Conservation (phyloP, 2,329 filamentous ascomycete species). For the Aureobasidium sp. region DNA sequence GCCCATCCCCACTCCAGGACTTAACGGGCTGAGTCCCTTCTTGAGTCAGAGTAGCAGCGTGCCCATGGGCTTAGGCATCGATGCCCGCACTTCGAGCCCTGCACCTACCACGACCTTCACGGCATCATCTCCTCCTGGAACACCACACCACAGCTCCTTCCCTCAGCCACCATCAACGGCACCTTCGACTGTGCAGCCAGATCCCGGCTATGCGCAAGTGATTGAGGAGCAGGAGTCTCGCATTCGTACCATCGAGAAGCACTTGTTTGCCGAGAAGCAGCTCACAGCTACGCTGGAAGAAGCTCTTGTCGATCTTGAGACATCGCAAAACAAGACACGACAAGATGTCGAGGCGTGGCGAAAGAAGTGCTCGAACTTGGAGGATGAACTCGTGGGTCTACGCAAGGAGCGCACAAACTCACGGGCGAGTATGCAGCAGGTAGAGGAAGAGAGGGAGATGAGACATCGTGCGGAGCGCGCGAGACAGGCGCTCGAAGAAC, state of each 20-base stretch:
- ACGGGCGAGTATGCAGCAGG: slow-evolving; percentile 69
- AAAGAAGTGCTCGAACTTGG: slow-evolving; percentile 72
- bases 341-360: slow-evolving; percentile 84
- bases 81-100: slow-evolving; percentile 47
- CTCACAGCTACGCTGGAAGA: slow-evolving; percentile 93
- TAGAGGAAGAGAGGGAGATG: slow-evolving; percentile 95
- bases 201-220: slow-evolving; percentile 62
- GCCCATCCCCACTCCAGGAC: slow-evolving; percentile 58
- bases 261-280: slow-evolving; percentile 91
- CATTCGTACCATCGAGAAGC: slow-evolving; percentile 93
- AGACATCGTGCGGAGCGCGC: slow-evolving; percentile 84
- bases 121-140: slow-evolving; percentile 28
- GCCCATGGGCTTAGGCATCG: slow-evolving; percentile 20
- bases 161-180: slow-evolving; percentile 35
- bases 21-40: slow-evolving; percentile 25
- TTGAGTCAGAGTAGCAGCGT: background rate
- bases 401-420: slow-evolving; percentile 52
- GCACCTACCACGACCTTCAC: slow-evolving; percentile 30
- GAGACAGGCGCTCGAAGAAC: slow-evolving; percentile 80
- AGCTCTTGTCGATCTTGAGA: slow-evolving; percentile 87
- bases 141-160: slow-evolving; percentile 28
- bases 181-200: slow-evolving; percentile 34
- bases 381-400: slow-evolving; percentile 61
- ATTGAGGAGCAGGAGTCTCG: slow-evolving; percentile 93
- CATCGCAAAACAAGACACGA: slow-evolving; percentile 86